Evolutionary conservation across 441 rosid genomes (phyloP), one percentile per base, ranked within the genome.

Genomic region (Croton setiger): DNA sequence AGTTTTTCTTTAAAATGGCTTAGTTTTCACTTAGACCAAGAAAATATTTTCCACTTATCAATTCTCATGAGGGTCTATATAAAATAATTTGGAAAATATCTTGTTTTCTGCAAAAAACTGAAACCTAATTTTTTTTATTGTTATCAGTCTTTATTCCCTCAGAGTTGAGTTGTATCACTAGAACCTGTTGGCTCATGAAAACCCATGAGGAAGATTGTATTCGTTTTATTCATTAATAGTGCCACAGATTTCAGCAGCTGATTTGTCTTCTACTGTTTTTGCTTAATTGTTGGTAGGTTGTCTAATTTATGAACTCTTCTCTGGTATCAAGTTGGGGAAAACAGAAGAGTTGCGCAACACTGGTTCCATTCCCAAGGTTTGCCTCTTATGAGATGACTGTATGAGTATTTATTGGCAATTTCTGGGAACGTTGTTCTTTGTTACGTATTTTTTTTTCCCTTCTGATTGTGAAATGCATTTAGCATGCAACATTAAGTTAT

Each of bases 271-370:
- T 52, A 39, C 63, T 72, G 60, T 65, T 27, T 18, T 31, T 20
- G 39, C 37, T 33, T 44, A 41, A 63, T 67, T 27, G 1, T 27
- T 72, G 58, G 18, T 74, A 94, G 99, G 99, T 51, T 94, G 99
- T 79, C 90, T 94, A 64, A 89, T 94, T 68, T 79, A 93, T 83
- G 99, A 96, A 79, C 88, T 93, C 72, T 96, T 96, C 81, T 89
- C 99, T 77, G 87, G 89, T 54, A 65, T 71, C 73, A 93, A 84
- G 85, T 84, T 96, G 79, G 90, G 86, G 39, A 96, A 83, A 86
- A 96, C 99, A 51, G 98, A 96, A 83, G 99, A 96, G 77, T 78
- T 96, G 80, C 96, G 99, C 37, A 91, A 84, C 75, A 96, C 92
- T 73, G 87, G 81, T 70, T 86, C 96, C 81, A 93, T 96, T 75